Evolutionary conservation across 2,329 filamentous ascomycete genomes (phyloP), one percentile per base, ranked within the genome.

Genomic region (Verticillium alfalfae): DNA sequence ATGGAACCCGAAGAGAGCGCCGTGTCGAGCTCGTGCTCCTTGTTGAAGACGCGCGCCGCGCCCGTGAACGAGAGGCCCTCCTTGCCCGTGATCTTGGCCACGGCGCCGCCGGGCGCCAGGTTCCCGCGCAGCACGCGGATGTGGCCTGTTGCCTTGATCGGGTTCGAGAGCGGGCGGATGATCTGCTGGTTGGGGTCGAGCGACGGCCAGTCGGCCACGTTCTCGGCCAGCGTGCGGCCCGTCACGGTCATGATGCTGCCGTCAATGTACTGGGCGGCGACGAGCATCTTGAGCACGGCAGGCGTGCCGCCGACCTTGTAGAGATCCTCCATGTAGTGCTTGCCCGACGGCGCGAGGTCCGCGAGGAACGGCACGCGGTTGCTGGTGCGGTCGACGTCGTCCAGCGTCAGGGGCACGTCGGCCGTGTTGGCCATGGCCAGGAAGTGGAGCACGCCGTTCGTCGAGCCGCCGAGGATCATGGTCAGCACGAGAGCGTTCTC

Each of bases 41-140:
- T 94, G 76, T 97, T 81, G 74, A 95, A 98, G 56, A 96, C 91
- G 22, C 88, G 84, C 0, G 92, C 94, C 66, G 86, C 87, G 57
- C 94, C 94, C 0, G 83, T 88, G 75, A 98, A 98, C 13, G 78
- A 80, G 7, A 93, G 83, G 2, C 94, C 94, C 75, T 98, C 94
- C 74, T 97, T 97, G 39, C 94, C 94, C 0, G 94, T 97, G 75
- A 98, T 97, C 76, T 98, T 98, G 63, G 93, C 93, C 1, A 98
- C 93, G 1, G 93, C 91, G 38, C 94, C 94, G 12, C 88, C 90
- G 1, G 94, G 94, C 2, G 93, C 92, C 37, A 97, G 83, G 73
- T 96, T 97, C 22, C 94, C 94, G 63, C 86, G 85, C 3, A 98
- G 83, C 63, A 98, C 91, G 74, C 94, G 92, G 63, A 98, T 84